Base-by-base conservation (phyloP, 2,329 filamentous ascomycete genomes). In the Mycosphaerella sp. region DNA sequence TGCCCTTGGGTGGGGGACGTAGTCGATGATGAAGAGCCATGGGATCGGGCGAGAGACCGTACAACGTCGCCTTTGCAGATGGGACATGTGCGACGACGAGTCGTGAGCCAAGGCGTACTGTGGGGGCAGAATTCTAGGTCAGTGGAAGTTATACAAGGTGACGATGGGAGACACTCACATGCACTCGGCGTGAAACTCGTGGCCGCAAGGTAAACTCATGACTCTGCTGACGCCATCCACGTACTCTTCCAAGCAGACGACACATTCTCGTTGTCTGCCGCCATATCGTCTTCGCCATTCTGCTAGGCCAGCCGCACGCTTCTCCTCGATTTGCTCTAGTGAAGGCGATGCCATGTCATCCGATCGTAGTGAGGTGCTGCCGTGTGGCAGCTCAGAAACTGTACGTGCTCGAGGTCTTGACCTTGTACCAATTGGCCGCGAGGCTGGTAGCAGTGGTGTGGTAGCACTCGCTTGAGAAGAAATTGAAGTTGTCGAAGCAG, bases 31-130 rank as follows among this genome's bases (percentile, higher is more conserved):
- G 52, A 30, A 39, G 47, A 55, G 49, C 40, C 52, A 48, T 42
- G 35, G 55, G 51, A 49, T 25, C 63, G 58, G n/a, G 64, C 64
- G 8, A 72, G 61, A 7, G 68, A 70, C 40, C 76, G 70, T 13
- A 98, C 91, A 32, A 98, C 93, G 66, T 98, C 93, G 43, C 90
- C 89, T 73, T 98, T 98, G 74, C 93, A 98, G 54, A 98, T 97
- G 0, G 93, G 93, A 64, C 93, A 98, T n/a, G 93, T 98, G 57
- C 93, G 85, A 57, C 93, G 86, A 43, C 91, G 84, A 13, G 90
- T 97, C 0, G 91, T 96, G 46, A 98, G 76, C 93, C 93, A 98
- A 1, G 93, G 93, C 4, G 93, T 97, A 66, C 89, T 95, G 58
- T 21, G 30, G 9, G 14, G 4, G 9, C 9, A 39, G 14, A 27